These are phyloP conservation scores for Hyaloscypha finlandica DNA, from an alignment of 495 filamentous ascomycete species.

Conservation along the genomic window DNA sequence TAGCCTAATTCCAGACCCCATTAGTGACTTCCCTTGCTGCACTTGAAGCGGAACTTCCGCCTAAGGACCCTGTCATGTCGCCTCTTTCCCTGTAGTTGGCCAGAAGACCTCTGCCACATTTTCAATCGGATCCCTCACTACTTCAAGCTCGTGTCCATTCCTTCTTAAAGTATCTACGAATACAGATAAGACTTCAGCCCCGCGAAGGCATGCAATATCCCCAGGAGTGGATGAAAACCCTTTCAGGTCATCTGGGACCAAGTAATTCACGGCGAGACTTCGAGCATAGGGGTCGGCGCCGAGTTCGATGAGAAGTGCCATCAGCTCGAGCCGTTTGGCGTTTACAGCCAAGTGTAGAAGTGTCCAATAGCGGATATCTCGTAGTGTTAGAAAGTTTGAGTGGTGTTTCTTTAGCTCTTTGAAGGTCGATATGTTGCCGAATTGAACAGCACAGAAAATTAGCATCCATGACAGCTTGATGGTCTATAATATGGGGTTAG, in stretches of 20 bases:
- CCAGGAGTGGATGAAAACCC: neutral
- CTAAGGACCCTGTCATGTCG: too few relatives aligned
- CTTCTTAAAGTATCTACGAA: neutral
- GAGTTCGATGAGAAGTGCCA: neutral
- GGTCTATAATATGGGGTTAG: neutral
- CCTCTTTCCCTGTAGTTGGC: slow-evolving; percentile 8
- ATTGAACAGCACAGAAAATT: slow-evolving; percentile 9
- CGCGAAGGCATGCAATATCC: slow-evolving; percentile 9
- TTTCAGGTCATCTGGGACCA: slow-evolving; percentile 8
- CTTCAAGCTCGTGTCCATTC: slow-evolving; percentile 2
- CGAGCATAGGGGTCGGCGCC: slow-evolving; percentile 7
- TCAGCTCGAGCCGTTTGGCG: slow-evolving; percentile 3
- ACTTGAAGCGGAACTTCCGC: too few relatives aligned
- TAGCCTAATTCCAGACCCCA: too few relatives aligned
- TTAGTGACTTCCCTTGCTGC: too few relatives aligned
- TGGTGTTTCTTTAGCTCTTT: slow-evolving; percentile 4
- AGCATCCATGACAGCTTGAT: neutral
- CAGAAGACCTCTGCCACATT: slow-evolving; percentile 1
- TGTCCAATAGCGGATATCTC: slow-evolving; percentile 6
- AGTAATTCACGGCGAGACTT: neutral
- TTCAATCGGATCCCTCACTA: neutral
- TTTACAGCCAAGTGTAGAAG: slow-evolving; percentile 9
- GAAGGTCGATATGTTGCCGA: slow-evolving; percentile 15
- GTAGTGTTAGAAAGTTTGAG: neutral
- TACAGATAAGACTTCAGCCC: neutral